Evolutionary conservation across 176 grass and related monocot genomes (phyloP).

Genomic region (Carex myosuroides): DNA sequence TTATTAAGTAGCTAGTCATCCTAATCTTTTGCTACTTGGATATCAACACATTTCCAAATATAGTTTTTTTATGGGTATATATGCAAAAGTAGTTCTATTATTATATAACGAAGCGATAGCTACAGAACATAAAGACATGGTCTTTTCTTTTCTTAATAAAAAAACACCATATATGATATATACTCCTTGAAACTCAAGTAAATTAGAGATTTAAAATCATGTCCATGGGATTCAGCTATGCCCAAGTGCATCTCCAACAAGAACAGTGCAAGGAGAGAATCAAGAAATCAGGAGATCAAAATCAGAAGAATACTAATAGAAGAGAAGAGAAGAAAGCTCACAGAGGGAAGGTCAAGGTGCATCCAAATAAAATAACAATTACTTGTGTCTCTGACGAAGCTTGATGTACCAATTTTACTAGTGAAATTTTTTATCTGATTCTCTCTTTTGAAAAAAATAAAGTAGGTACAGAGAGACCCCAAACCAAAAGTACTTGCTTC

Average conservation of each 20-base stretch:
- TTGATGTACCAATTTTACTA: background rate
- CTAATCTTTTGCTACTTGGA: no score
- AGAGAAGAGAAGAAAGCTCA: slow-evolving; percentile 5
- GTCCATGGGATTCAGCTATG: slow-evolving; percentile 30
- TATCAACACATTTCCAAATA: background rate
- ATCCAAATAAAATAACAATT: background rate
- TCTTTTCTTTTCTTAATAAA: no score
- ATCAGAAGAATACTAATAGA: background rate
- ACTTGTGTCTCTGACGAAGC: background rate
- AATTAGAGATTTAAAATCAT: slow-evolving; percentile 1
- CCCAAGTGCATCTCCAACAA: slow-evolving; percentile 28
- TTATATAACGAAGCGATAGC: background rate
- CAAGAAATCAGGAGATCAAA: slow-evolving; percentile 8
- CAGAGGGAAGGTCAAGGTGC: slow-evolving; percentile 13
- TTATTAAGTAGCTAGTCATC: no score
- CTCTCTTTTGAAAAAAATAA: background rate
- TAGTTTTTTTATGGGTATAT: background rate
- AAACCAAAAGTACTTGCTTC: background rate
- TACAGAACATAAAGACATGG: background rate
- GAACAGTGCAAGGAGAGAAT: slow-evolving; percentile 32
- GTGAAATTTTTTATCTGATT: background rate
- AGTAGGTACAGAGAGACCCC: background rate
- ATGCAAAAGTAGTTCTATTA: background rate
- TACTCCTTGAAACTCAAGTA: background rate
- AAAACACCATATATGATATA: no score